These are phyloP conservation scores for Ogataea sp. DNA, from an alignment of 805 yeast species.

Conservation along the genomic window DNA sequence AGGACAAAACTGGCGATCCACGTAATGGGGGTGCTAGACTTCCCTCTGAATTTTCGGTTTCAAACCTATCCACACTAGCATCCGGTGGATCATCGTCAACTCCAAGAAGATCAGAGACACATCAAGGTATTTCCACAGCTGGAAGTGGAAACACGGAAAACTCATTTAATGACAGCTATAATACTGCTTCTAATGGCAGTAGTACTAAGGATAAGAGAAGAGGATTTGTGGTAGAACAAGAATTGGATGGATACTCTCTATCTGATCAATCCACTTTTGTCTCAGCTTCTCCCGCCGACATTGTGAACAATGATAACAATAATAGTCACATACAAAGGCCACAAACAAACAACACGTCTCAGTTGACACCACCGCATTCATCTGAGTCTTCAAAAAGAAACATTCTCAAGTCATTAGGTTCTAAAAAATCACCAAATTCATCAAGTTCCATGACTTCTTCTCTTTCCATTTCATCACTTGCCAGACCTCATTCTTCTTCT, in stretches of 20 bases:
- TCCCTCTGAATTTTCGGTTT: slow-evolving; percentile 3
- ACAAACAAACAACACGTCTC: no score
- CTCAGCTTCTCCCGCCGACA: no score
- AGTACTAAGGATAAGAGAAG: no score
- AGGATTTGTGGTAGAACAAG: background rate
- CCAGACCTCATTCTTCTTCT: no score
- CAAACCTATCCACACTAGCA: slow-evolving; percentile 3
- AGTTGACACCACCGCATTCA: no score
- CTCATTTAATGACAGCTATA: no score
- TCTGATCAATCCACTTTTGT: slow-evolving; percentile 2
- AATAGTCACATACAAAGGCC: no score
- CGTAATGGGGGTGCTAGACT: background rate
- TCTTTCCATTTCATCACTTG: no score
- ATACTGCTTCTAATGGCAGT: no score
- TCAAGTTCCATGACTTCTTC: no score
- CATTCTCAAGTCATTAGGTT: background rate
- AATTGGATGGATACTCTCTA: slow-evolving; percentile 2
- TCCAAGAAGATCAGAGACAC: background rate
- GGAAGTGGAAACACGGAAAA: no score
- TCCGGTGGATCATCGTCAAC: slow-evolving; percentile 1
- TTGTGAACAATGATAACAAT: no score
- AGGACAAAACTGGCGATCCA: slow-evolving; percentile 17
- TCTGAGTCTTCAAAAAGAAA: slow-evolving; percentile 1
- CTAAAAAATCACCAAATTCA: slow-evolving; percentile 1
- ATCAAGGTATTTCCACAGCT: background rate